These are phyloP conservation scores for Bipolaris oryzae DNA, from an alignment of 2,329 filamentous ascomycete species.

Conservation along the genomic window DNA sequence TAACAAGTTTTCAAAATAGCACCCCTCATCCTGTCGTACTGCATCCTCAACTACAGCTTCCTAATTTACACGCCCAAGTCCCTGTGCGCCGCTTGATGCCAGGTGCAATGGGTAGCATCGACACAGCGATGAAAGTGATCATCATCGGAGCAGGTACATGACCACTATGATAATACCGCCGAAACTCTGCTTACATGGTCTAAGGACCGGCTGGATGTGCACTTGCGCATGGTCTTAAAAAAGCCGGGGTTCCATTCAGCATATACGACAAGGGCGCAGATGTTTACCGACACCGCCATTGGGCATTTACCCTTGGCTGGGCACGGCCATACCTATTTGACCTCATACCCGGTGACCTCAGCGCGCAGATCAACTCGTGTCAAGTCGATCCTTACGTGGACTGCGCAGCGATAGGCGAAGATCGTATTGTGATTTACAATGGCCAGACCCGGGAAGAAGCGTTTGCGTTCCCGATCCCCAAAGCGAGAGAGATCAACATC, in stretches of 20 bases:
- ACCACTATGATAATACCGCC: neutral
- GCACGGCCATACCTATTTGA: slow-evolving; percentile 39
- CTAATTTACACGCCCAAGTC: neutral
- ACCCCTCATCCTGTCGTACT: neutral
- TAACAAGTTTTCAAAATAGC: neutral
- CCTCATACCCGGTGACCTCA: slow-evolving; percentile 37
- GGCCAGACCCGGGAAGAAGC: slow-evolving; percentile 43
- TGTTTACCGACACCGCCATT: slow-evolving; percentile 40
- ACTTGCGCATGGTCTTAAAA: slow-evolving; percentile 51
- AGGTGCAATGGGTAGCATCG: slow-evolving; percentile 5
- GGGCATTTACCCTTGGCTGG: slow-evolving; percentile 50
- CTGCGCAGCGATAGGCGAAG: slow-evolving; percentile 35
- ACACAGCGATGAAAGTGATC: slow-evolving; percentile 28
- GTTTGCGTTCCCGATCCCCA: slow-evolving; percentile 44
- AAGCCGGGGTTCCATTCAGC: slow-evolving; percentile 36
- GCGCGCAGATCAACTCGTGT: slow-evolving; percentile 33
- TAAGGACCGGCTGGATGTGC: slow-evolving; percentile 52
- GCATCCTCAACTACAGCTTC: neutral
- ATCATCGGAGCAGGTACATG: slow-evolving; percentile 33
- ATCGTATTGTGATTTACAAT: slow-evolving; percentile 43
- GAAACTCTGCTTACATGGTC: neutral
- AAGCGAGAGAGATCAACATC: slow-evolving; percentile 42
- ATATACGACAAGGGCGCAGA: slow-evolving; percentile 41
- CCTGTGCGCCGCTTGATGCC: neutral
- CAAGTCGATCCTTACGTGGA: slow-evolving; percentile 45